Evolutionary conservation across 495 filamentous ascomycete species (phyloP).

Genomic region (Chaetomium cochliodes): DNA sequence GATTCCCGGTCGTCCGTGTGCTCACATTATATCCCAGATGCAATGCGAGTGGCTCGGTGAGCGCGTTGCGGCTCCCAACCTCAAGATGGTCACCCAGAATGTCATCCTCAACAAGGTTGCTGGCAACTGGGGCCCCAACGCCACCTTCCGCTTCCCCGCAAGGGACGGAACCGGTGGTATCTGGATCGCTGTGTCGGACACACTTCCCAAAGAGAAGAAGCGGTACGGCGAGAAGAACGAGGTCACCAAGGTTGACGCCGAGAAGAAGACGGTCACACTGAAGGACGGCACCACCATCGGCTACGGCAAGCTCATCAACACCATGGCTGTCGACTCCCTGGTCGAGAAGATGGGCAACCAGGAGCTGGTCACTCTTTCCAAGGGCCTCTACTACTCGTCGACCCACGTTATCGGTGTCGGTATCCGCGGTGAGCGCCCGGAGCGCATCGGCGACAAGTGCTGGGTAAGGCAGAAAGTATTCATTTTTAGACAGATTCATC

Average conservation of each 20-base stretch:
- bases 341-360: conserved; percentile 84
- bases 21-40: conserved; percentile 62
- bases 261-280: conserved; percentile 76
- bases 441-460: conserved; percentile 98
- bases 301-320: conserved; percentile 89
- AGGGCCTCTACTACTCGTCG: conserved; percentile 92
- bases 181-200: conserved; percentile 97
- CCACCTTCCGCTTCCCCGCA: conserved; percentile 97
- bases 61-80: conserved; percentile 94
- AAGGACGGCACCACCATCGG: conserved; percentile 85
- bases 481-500: neutral
- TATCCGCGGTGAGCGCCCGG: conserved; percentile 86
- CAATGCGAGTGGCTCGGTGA: conserved; percentile 99
- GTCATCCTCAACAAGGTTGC: conserved; percentile 94
- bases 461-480: conserved; percentile 59
- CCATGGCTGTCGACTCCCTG: conserved; percentile 92
- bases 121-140: conserved; percentile 97
- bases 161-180: conserved; percentile 94
- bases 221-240: conserved; percentile 81
- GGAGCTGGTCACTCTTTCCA: conserved; percentile 77
- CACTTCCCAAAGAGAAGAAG: conserved; percentile 87
- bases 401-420: conserved; percentile 98
- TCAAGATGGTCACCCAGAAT: conserved; percentile 93
- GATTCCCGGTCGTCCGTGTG: neutral
- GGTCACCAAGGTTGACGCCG: conserved; percentile 81